Conservation (phyloP, 495 filamentous ascomycete genomes). For the Polyplosphaeria fusca region DNA sequence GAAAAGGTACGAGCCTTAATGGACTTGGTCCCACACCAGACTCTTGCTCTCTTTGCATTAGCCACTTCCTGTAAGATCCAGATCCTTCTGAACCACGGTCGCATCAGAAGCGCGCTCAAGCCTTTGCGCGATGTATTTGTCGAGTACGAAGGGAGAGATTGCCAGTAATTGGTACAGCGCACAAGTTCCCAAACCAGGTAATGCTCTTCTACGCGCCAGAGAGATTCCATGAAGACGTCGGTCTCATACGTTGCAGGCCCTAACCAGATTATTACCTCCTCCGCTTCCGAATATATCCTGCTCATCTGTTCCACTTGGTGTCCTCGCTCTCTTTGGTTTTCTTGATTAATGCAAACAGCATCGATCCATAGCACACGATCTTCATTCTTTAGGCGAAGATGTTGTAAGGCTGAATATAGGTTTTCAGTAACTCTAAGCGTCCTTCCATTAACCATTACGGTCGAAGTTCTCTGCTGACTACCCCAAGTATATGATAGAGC, state of each 20-base stretch:
- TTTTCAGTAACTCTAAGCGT: not conserved
- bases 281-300: constrained; percentile 31
- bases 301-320: constrained; percentile 37
- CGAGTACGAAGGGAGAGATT: too few relatives aligned
- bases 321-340: constrained; percentile 25
- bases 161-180: too few relatives aligned
- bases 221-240: not conserved
- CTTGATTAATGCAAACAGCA: constrained; percentile 41
- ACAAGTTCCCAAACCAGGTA: not conserved
- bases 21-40: constrained; percentile 36
- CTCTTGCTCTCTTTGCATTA: constrained; percentile 27
- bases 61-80: constrained; percentile 43
- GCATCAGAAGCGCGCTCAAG: constrained; percentile 18
- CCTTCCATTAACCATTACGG: not conserved
- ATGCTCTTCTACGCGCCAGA: not conserved
- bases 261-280: constrained; percentile 35
- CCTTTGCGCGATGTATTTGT: too few relatives aligned
- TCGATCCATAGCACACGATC: constrained; percentile 13
- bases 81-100: constrained; percentile 36
- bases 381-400: not conserved
- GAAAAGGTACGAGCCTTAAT: constrained; percentile 35
- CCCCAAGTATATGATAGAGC: not conserved
- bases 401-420: not conserved
- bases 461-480: not conserved
- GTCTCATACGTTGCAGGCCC: constrained; percentile 22